These are phyloP conservation scores for Talaromyces albobiverticillius DNA, from an alignment of 2,329 filamentous ascomycete species.

Conservation along the genomic window DNA sequence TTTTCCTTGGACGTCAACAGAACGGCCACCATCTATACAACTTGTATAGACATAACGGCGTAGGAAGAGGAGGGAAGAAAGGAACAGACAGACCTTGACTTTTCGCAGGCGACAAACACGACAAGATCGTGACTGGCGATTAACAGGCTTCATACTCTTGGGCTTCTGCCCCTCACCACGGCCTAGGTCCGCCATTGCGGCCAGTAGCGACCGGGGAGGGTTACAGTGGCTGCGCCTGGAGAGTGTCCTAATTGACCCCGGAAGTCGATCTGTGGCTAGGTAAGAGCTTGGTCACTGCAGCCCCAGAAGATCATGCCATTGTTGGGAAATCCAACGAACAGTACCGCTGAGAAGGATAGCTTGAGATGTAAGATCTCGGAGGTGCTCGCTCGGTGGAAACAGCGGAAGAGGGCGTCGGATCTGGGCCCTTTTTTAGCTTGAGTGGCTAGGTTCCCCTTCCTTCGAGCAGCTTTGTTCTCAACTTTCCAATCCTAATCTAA, in stretches of 20 bases:
- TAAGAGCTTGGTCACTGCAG: not conserved
- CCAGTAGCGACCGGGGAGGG: constrained; percentile 11
- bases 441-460: not conserved
- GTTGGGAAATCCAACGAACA: too few relatives aligned
- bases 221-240: constrained; percentile 8
- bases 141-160: constrained; percentile 21
- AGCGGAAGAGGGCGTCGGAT: constrained; percentile 2
- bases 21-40: constrained; percentile 19
- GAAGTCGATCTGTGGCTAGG: not conserved
- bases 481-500: not conserved
- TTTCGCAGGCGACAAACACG: constrained; percentile 38
- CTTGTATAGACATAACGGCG: not conserved
- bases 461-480: too few relatives aligned
- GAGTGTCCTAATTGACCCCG: not conserved
- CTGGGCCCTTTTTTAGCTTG: constrained; percentile 11
- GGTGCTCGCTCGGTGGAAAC: constrained; percentile 11
- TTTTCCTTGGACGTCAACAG: not conserved
- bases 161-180: constrained; percentile 7
- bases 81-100: constrained; percentile 32
- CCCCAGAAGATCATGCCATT: constrained; percentile 1
- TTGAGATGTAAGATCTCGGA: constrained; percentile 13
- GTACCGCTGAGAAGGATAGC: not conserved
- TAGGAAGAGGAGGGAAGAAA: constrained; percentile 4
- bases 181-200: constrained; percentile 12
- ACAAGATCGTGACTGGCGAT: constrained; percentile 36